Percentiles rank a stretch among this genome's conserved stretches.
phyloP scores from a whole-genome alignment of 1,284 basidiomycete genomes.

The Ustilago lituana region DNA sequence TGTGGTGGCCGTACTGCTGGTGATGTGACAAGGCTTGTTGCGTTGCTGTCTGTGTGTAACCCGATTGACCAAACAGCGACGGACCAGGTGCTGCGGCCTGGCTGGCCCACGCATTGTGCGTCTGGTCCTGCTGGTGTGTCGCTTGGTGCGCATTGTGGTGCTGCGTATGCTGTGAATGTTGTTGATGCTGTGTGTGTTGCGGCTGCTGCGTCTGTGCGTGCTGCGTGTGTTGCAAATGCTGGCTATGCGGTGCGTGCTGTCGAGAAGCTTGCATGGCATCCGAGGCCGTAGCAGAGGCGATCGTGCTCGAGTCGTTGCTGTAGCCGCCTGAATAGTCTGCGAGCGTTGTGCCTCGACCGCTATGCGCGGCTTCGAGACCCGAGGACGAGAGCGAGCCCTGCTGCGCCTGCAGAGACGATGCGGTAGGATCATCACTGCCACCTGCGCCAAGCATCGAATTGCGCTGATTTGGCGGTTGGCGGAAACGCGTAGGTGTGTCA shows the following conservation, averaged over 20 bases:
- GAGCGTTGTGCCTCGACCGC: slow-evolving; percentile 25
- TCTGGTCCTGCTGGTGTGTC: slow-evolving; percentile 31
- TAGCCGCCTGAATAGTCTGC: slow-evolving; percentile 33
- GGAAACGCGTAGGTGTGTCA: slow-evolving; percentile 42
- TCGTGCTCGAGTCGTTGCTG: slow-evolving; percentile 35
- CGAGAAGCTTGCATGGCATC: slow-evolving; percentile 34
- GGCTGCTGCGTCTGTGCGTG: slow-evolving; percentile 11
- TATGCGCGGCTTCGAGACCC: slow-evolving; percentile 37
- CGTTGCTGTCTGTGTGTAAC: slow-evolving; percentile 16
- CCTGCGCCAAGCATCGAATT: slow-evolving; percentile 27
- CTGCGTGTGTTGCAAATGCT: slow-evolving; percentile 28
- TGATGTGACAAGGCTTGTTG: slow-evolving; percentile 30
- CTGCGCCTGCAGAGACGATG: slow-evolving; percentile 35
- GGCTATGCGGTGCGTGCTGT: slow-evolving; percentile 32
- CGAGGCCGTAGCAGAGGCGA: slow-evolving; percentile 24
- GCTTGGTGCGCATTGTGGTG: slow-evolving; percentile 27
- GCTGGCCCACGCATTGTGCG: slow-evolving; percentile 37
- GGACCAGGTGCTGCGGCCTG: slow-evolving; percentile 26
- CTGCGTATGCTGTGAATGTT: slow-evolving; percentile 19
- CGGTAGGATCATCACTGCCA: slow-evolving; percentile 17
- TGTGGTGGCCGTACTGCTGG: slow-evolving; percentile 33
- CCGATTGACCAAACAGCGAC: slow-evolving; percentile 35
- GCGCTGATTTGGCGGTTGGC: slow-evolving; percentile 34
- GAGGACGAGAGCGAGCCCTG: slow-evolving; percentile 31
- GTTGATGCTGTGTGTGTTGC: slow-evolving; percentile 28